A percentile compares a stretch with the other conserved stretches of the same genome.
phyloP scores from a whole-genome alignment of 768 basidiomycete genomes.

The Tylopilus felleus region DNA sequence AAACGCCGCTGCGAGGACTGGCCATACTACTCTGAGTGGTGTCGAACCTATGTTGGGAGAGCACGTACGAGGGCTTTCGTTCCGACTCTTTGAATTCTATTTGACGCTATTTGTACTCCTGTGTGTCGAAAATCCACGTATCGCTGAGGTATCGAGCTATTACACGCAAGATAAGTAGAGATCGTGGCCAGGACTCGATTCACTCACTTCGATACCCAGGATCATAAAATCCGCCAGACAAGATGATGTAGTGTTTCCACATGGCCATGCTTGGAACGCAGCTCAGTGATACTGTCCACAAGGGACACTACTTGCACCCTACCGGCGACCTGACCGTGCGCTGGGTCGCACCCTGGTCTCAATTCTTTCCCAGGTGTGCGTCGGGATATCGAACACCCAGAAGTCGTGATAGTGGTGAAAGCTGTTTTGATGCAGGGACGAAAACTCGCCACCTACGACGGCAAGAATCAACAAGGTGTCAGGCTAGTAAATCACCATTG shows the following conservation, averaged over 20 bases:
- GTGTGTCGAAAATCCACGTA: constrained; percentile 81
- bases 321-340: constrained; percentile 83
- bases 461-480: background rate
- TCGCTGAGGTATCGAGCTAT: constrained; percentile 80
- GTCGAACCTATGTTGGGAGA: background rate
- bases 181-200: too few species aligned
- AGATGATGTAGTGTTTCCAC: constrained; percentile 83
- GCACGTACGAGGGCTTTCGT: constrained; percentile 62
- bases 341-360: constrained; percentile 80
- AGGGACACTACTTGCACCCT: too few species aligned
- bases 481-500: too few species aligned
- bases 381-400: constrained; percentile 80
- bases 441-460: constrained; percentile 74
- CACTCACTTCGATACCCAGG: constrained; percentile 70
- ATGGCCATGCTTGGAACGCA: constrained; percentile 62
- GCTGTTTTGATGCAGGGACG: constrained; percentile 74
- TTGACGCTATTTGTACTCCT: constrained; percentile 83
- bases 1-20: constrained; percentile 80
- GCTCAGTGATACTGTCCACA: background rate
- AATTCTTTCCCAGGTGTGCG: constrained; percentile 82
- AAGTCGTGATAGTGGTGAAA: constrained; percentile 90
- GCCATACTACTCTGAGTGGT: background rate
- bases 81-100: constrained; percentile 73
- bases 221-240: constrained; percentile 92
- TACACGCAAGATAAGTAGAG: background rate